Evolutionary conservation across 441 rosid genomes (phyloP).

Genomic region (Gossypium gossypioides): DNA sequence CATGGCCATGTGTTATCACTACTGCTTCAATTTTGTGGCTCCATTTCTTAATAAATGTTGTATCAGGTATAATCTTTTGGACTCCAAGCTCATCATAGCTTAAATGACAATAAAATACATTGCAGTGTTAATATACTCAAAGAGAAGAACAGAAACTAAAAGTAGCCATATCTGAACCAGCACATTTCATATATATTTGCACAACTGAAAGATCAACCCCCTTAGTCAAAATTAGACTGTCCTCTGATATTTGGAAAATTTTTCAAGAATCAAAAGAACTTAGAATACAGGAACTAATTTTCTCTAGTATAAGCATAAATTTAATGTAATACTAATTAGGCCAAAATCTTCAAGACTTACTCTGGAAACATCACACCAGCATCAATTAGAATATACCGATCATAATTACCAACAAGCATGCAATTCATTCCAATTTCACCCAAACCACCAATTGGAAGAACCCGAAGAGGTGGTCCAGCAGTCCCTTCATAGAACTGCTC

Average conservation of each 20-base stretch:
- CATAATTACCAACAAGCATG: conserved; percentile 93
- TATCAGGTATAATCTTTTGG: conserved; percentile 86
- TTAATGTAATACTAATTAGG: not conserved
- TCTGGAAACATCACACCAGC: conserved; percentile 98
- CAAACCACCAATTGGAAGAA: conserved; percentile 90
- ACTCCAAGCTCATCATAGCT: conserved; percentile 91
- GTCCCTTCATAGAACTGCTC: conserved; percentile 91
- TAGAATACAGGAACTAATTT: not conserved
- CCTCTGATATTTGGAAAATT: not conserved
- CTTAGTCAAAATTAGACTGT: not conserved
- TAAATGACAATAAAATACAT: conserved; percentile 21
- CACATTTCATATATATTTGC: not conserved
- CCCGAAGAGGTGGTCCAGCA: conserved; percentile 83
- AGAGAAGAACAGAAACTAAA: not conserved
- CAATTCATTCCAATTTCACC: conserved; percentile 99
- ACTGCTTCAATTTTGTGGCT: conserved; percentile 92
- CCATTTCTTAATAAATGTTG: conserved; percentile 89
- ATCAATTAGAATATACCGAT: conserved; percentile 82
- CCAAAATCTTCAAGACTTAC: conserved; percentile 35
- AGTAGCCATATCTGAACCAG: not conserved
- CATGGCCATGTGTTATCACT: conserved; percentile 94
- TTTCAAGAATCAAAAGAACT: not conserved
- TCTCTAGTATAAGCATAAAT: too few relatives aligned
- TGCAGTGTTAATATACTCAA: not conserved
- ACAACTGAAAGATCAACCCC: not conserved